Evolutionary conservation across 768 basidiomycete genomes (phyloP).

Genomic region (Lanmaoa rubissima): DNA sequence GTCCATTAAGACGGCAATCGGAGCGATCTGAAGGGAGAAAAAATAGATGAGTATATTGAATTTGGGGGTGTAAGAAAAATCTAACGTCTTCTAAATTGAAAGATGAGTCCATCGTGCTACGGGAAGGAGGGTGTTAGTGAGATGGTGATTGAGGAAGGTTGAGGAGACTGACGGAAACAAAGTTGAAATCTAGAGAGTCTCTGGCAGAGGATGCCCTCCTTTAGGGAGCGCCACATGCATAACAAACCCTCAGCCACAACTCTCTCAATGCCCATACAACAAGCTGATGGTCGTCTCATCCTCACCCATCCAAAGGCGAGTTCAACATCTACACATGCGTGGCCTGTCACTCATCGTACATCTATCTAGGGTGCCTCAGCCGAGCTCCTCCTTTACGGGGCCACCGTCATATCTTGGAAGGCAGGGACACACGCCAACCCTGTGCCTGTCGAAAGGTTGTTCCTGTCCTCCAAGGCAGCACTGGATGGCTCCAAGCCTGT

Average conservation of each 20-base stretch:
- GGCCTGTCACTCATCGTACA: neutral
- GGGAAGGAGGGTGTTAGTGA: neutral
- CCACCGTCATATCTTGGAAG: slow-evolving; percentile 88
- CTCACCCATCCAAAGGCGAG: slow-evolving; percentile 64
- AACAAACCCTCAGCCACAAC: slow-evolving; percentile 10
- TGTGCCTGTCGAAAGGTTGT: slow-evolving; percentile 63
- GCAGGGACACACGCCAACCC: slow-evolving; percentile 37
- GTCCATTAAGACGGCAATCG: slow-evolving; percentile 97
- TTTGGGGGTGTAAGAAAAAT: slow-evolving; percentile 9
- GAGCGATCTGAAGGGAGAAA: slow-evolving; percentile 63
- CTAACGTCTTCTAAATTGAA: slow-evolving; percentile 70
- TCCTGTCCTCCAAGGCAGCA: slow-evolving; percentile 75
- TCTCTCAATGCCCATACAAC: slow-evolving; percentile 54
- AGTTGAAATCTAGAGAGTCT: neutral
- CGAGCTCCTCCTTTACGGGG: slow-evolving; percentile 76
- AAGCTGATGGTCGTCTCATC: slow-evolving; percentile 41
- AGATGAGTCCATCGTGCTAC: slow-evolving; percentile 58
- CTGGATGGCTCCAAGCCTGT: slow-evolving; percentile 82
- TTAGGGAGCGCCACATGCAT: slow-evolving; percentile 24
- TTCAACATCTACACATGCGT: neutral
- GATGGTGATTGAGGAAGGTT: neutral
- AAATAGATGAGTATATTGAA: slow-evolving; percentile 14
- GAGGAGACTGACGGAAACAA: neutral
- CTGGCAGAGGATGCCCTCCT: neutral
- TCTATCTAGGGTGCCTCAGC: slow-evolving; percentile 56